Percentiles rank a stretch among this genome's conserved stretches.
Conservation (phyloP, 371 early-diverging fungal species). For the Synchytrium microbalum region DNA sequence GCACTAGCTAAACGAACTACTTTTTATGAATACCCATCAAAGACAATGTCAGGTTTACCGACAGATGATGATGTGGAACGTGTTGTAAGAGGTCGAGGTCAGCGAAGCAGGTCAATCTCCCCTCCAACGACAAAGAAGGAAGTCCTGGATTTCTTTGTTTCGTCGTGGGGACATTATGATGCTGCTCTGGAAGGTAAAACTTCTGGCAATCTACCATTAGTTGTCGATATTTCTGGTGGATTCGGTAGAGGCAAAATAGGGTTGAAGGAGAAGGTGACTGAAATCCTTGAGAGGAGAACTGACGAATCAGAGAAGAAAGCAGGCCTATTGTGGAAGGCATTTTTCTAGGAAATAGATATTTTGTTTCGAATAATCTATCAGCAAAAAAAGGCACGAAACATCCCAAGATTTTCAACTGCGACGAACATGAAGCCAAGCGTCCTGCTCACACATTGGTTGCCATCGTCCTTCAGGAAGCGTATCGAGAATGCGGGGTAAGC, state of each 20-base stretch:
- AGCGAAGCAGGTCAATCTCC: slow-evolving; percentile 41
- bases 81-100: slow-evolving; percentile 47
- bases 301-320: not conserved
- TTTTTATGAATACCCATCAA: slow-evolving; percentile 59
- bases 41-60: slow-evolving; percentile 62
- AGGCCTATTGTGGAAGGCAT: not conserved
- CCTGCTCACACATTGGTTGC: not conserved
- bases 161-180: slow-evolving; percentile 40
- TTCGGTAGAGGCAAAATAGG: slow-evolving; percentile 40
- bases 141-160: slow-evolving; percentile 49
- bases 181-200: slow-evolving; percentile 17
- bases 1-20: slow-evolving; percentile 14
- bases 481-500: not conserved
- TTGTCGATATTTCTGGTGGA: slow-evolving; percentile 26
- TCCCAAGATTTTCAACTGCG: not conserved
- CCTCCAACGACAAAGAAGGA: slow-evolving; percentile 47
- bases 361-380: not conserved
- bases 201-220: slow-evolving; percentile 11
- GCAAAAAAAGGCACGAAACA: not conserved
- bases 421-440: not conserved
- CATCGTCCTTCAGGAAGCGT: not conserved
- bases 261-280: slow-evolving; percentile 31
- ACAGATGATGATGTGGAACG: slow-evolving; percentile 64
- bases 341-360: not conserved
- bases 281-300: slow-evolving; percentile 13